Evolutionary conservation across 1,284 basidiomycete species (phyloP).

Genomic region (Phenoliferia sp.): DNA sequence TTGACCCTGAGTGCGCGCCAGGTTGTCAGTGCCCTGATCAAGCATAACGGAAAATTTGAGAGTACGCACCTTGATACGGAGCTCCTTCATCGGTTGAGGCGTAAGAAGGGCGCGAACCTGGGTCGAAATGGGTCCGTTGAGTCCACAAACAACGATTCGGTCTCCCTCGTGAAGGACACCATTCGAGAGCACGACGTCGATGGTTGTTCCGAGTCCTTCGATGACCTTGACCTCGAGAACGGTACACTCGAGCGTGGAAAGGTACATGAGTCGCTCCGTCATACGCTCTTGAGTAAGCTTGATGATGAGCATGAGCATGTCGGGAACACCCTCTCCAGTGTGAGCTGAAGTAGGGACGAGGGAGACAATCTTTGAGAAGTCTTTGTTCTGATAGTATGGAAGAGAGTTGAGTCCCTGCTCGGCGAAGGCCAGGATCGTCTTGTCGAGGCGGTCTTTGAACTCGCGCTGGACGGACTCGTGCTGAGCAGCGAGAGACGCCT

Average conservation of each 20-base stretch:
- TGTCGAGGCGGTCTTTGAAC: slow-evolving; percentile 82
- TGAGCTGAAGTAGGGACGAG: slow-evolving; percentile 96
- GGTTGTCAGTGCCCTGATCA: background rate
- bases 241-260: slow-evolving; percentile 97
- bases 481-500: slow-evolving; percentile 85
- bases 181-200: slow-evolving; percentile 95
- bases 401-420: slow-evolving; percentile 96
- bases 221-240: slow-evolving; percentile 99
- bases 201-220: slow-evolving; percentile 96
- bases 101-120: slow-evolving; percentile 91
- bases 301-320: slow-evolving; percentile 97
- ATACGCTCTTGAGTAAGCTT: slow-evolving; percentile 97
- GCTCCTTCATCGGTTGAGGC: slow-evolving; percentile 91
- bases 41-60: slow-evolving; percentile 1
- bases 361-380: slow-evolving; percentile 87
- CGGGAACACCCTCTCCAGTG: slow-evolving; percentile 98
- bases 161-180: slow-evolving; percentile 90
- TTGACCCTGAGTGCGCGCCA: slow-evolving; percentile 57
- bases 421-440: slow-evolving; percentile 87
- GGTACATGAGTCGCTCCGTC: slow-evolving; percentile 96
- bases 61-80: slow-evolving; percentile 78
- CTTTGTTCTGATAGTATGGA: slow-evolving; percentile 97
- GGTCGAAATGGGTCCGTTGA: slow-evolving; percentile 96
- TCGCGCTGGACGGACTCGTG: slow-evolving; percentile 75
- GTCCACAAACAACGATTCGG: slow-evolving; percentile 91